These are phyloP conservation scores for Amaranthus palmeri DNA, from an alignment of 148 eudicot genomes.

Conservation along the genomic window DNA sequence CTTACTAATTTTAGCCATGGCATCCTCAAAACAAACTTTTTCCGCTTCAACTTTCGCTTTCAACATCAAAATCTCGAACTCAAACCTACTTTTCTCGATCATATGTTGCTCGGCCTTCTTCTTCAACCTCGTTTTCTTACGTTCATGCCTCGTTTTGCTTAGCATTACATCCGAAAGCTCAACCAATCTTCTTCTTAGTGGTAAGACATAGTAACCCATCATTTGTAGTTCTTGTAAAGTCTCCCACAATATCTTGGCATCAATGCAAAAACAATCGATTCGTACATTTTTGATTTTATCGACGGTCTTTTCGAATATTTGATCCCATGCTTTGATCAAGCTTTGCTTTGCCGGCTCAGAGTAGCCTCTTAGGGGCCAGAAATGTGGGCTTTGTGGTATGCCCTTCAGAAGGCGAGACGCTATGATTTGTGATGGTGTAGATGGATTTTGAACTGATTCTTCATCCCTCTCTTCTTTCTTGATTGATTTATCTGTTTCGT, in stretches of 20 bases:
- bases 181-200: conserved; percentile 21
- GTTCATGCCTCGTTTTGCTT: conserved; percentile 3
- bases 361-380: conserved; percentile 24
- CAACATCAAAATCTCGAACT: conserved; percentile 26
- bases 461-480: conserved; percentile 13
- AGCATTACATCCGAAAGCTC: conserved; percentile 23
- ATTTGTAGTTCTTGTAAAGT: conserved; percentile 24
- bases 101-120: conserved; percentile 18
- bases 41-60: conserved; percentile 18
- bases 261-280: conserved; percentile 10
- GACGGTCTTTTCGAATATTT: conserved; percentile 21
- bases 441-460: neutral
- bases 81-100: conserved; percentile 22
- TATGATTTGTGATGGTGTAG: conserved; percentile 1
- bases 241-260: conserved; percentile 29
- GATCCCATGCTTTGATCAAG: conserved; percentile 27
- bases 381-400: conserved; percentile 28
- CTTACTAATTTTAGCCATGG: conserved; percentile 13
- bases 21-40: conserved; percentile 17
- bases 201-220: conserved; percentile 29
- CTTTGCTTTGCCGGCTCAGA: conserved; percentile 22
- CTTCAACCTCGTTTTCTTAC: conserved; percentile 15
- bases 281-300: conserved; percentile 12
- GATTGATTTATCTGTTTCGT: conserved; percentile 1
- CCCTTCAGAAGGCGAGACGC: conserved; percentile 24